Percentiles rank a stretch among this genome's conserved stretches.
These are phyloP conservation scores for Cercospora zeae-maydis DNA, from an alignment of 2,329 filamentous ascomycete genomes.

Conservation along the genomic window DNA sequence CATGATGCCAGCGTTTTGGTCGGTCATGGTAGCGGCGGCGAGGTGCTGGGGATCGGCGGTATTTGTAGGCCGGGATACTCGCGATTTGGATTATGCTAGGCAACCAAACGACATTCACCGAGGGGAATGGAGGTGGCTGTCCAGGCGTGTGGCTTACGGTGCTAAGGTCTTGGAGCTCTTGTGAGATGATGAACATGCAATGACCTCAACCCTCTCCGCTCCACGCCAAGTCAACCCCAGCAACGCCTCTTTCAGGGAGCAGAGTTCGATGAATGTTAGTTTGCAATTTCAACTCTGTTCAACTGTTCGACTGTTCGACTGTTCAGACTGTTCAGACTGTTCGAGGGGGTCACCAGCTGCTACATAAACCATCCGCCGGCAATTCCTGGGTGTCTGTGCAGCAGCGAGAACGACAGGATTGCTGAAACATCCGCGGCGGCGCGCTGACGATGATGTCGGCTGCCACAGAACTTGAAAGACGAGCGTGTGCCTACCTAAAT, in stretches of 20 bases:
- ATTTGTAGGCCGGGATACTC: conserved; percentile 1
- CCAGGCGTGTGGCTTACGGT: background rate
- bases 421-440: background rate
- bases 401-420: conserved; percentile 3
- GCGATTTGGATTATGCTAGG: background rate
- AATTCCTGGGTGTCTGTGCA: background rate
- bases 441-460: background rate
- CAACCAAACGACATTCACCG: conserved; percentile 25
- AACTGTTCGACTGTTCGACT: no score
- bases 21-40: conserved; percentile 1
- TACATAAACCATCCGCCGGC: background rate
- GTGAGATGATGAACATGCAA: background rate
- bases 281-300: background rate
- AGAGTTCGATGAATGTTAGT: background rate
- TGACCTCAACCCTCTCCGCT: conserved; percentile 1
- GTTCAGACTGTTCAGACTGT: no score
- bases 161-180: background rate
- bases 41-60: background rate
- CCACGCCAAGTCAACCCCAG: background rate
- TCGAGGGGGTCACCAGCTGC: background rate
- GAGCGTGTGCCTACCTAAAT: background rate
- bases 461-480: background rate
- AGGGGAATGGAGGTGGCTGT: background rate
- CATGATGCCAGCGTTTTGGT: conserved; percentile 27
- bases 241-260: background rate